Conservation (phyloP, 495 filamentous ascomycete species). For the Clavariopsis aquatica region DNA sequence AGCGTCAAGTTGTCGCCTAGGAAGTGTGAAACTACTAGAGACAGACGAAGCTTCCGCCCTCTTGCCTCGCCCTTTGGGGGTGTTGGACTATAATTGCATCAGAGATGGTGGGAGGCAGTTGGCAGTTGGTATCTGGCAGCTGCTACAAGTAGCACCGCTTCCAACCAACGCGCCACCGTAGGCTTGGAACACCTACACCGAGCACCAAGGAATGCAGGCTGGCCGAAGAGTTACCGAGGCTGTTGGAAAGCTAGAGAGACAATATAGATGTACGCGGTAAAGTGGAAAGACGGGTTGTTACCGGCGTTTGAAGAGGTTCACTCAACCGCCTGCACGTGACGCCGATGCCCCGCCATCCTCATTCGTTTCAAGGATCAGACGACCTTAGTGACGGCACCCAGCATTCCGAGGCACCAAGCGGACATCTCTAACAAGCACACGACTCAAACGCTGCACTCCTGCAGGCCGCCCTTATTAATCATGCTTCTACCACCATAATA, state of each 20-base stretch:
- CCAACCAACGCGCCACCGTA: neutral
- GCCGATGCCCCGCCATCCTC: neutral
- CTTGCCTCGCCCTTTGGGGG: neutral
- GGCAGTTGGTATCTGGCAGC: neutral
- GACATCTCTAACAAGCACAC: neutral
- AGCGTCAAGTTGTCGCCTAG: neutral
- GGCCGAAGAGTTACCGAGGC: neutral
- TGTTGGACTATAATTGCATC: neutral
- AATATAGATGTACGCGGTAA: neutral
- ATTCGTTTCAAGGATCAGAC: conserved; percentile 1
- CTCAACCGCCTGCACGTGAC: neutral
- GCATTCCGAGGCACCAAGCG: neutral
- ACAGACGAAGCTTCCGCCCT: too few species aligned
- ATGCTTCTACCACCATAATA: neutral
- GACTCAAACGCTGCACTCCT: neutral
- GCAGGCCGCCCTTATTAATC: neutral
- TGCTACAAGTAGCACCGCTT: neutral
- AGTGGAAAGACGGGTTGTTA: neutral
- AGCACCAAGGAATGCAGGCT: neutral
- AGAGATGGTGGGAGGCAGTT: neutral
- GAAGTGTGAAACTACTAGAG: too few species aligned
- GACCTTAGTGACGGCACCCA: neutral
- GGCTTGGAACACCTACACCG: neutral
- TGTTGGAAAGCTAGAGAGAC: neutral
- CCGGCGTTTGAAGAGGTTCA: neutral